Percentiles rank a stretch among this genome's conserved stretches.
Conservation (phyloP, 352 stramenopile genomes). For the Peronospora tabacina region DNA sequence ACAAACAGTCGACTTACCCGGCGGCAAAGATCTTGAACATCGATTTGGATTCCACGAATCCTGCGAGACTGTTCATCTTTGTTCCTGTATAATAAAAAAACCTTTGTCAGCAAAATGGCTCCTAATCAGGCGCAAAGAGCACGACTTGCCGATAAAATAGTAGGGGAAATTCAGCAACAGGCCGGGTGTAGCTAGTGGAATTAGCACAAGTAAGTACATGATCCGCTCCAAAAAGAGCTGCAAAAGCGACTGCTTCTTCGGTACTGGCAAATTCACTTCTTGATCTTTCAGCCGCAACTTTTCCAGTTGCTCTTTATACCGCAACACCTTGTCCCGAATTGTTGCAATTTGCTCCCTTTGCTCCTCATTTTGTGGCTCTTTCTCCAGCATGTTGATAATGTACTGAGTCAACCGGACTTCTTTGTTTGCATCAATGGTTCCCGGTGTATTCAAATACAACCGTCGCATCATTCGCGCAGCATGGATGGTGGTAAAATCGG, state of each 20-base stretch:
- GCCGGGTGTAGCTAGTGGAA: slow-evolving; percentile 56
- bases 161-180: slow-evolving; percentile 70
- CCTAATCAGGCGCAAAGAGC: neutral
- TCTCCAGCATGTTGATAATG: slow-evolving; percentile 70
- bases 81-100: slow-evolving; percentile 25
- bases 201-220: slow-evolving; percentile 55
- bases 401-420: slow-evolving; percentile 70
- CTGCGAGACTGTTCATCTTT: slow-evolving; percentile 62
- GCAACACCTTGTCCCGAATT: slow-evolving; percentile 44
- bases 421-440: slow-evolving; percentile 55
- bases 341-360: slow-evolving; percentile 31
- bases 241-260: slow-evolving; percentile 45
- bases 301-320: slow-evolving; percentile 54
- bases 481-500: slow-evolving; percentile 55
- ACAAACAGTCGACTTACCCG: slow-evolving; percentile 26
- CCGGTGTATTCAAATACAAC: slow-evolving; percentile 52
- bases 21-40: slow-evolving; percentile 79
- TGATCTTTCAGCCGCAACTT: slow-evolving; percentile 60
- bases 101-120: neutral
- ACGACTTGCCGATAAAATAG: slow-evolving; percentile 63
- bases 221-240: slow-evolving; percentile 60
- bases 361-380: slow-evolving; percentile 28
- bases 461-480: slow-evolving; percentile 57
- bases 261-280: slow-evolving; percentile 44
- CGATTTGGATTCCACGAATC: slow-evolving; percentile 64